These are phyloP conservation scores for Leccinum fibrillosum DNA, from an alignment of 768 basidiomycete species.

Conservation along the genomic window DNA sequence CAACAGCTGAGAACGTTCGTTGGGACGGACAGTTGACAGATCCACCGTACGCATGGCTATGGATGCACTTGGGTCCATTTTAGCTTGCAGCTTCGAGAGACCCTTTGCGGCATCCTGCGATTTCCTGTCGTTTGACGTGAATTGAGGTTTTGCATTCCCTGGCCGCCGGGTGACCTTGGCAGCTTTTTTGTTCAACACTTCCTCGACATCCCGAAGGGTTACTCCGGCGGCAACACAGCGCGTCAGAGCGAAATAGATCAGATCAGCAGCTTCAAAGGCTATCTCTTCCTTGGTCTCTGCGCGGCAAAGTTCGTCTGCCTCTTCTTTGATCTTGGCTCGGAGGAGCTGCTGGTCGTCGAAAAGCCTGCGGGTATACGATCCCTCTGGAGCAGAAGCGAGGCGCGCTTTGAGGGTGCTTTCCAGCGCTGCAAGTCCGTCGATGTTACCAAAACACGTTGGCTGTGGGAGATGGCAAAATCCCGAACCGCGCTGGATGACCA, in stretches of 20 bases:
- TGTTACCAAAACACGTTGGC: conserved; percentile 84
- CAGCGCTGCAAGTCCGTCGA: conserved; percentile 75
- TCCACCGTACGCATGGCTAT: conserved; percentile 80
- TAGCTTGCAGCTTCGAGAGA: conserved; percentile 19
- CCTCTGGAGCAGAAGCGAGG: conserved; percentile 73
- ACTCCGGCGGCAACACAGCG: conserved; percentile 85
- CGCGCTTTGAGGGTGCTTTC: conserved; percentile 77
- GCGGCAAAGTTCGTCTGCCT: conserved; percentile 93
- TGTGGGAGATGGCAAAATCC: conserved; percentile 94
- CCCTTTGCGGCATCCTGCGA: conserved; percentile 28
- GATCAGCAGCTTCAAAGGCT: conserved; percentile 93
- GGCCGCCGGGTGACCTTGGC: conserved; percentile 81
- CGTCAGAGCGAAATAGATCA: conserved; percentile 88
- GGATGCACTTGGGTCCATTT: conserved; percentile 34
- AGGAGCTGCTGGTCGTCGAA: conserved; percentile 83
- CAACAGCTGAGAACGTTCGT: conserved; percentile 67
- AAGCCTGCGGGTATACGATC: conserved; percentile 86
- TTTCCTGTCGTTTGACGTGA: conserved; percentile 33
- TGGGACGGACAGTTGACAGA: conserved; percentile 44
- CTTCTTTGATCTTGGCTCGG: conserved; percentile 94
- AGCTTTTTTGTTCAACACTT: conserved; percentile 80
- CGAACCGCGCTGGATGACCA: conserved; percentile 81
- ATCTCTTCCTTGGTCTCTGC: conserved; percentile 77
- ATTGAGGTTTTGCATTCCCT: conserved; percentile 91
- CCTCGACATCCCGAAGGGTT: conserved; percentile 76